Evolutionary conservation across 768 basidiomycete species (phyloP), one percentile per base, ranked within the genome.

Genomic region (Trametes maxima): DNA sequence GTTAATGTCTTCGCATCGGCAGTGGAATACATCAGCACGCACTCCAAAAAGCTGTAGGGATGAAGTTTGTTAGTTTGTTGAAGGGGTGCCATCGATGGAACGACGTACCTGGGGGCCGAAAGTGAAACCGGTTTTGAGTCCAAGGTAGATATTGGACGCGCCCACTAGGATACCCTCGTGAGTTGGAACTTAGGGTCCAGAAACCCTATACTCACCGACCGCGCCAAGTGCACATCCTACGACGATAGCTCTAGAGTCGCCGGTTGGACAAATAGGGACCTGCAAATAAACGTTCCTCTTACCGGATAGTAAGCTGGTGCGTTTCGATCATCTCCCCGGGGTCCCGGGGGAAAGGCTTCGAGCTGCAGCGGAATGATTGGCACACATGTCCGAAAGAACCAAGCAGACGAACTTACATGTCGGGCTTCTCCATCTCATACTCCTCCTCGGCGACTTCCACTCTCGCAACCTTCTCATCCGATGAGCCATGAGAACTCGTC

Each of bases 121-220:
- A 1, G 84, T 85, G 70, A 85, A 86, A 21, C 86, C 86, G 1
- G 86, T 87, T 74, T 88, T 87, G 58, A 88, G 71, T 36, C 87
- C 85, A n/a, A 87, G 82, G 69, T 89, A 87, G 60, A 89, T 82
- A 69, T 86, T 85, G 46, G 83, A 84, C 12, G 86, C 83, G 46
- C 82, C 80, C 24, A 87, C 82, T 61, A 8, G 28, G 8, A 3
- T 25, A 17, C 5, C 10, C 7, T 19, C 35, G 13, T 39, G 22
- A 39, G 65, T 79, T 82, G 57, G 83, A 80, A 49, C 83, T 60
- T n/a, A 85, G 59, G 47, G 82, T 79, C 55, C 43, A 17, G 21
- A 64, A 28, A 21, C 40, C 42, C n/a, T 12, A 21, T 19, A 42
- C 65, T 28, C 35, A 66, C 65, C 67, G 43, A 69, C 42, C 2